Evolutionary conservation across 2,329 filamentous ascomycete genomes (phyloP), one percentile per base, ranked within the genome.

Genomic region (Trichoderma atroviride): DNA sequence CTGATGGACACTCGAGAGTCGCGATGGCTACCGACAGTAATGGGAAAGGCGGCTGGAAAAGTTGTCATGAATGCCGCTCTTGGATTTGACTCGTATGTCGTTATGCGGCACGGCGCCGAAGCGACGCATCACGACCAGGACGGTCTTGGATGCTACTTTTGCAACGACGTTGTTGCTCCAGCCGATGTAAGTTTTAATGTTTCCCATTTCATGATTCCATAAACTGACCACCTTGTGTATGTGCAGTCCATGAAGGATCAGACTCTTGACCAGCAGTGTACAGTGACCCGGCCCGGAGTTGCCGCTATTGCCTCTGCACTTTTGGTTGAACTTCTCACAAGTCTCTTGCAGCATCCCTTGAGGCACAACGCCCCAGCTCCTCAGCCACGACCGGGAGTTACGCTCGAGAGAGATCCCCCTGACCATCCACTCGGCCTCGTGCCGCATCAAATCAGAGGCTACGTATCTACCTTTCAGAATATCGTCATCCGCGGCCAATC

Each of bases 261-360:
- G 74, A 98, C 96, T 0, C 89, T 99, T 13, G 96, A 99, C 78
- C 96, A 99, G 79, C 96, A 98, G 81, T 99, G 96, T 80, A 99
- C 96, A 0, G 96, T 99, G 24, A 99, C 96, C 3, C 89, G 96
- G 11, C 96, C 96, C 0, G 96, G 96, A 19, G 89, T 97, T 43
- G 95, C 96, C 16, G 91, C 94, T 11, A 96, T 97, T 69, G 96
- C 96, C 9, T 97, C 96, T 2, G 93, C 93, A 2, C 85, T 97
- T 40, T 86, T 97, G 6, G 95, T 98, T 59, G 96, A 99, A 79
- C 85, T 98, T 5, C 86, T 99, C 33, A 90, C 94, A 11, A 96
- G 92, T 70, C 82, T 97, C 43, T 83, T 97, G 11, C 96, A 99
- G 77, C 95, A 97, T 77, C 94, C 94, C 0, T 82, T 91, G 9